Evolutionary conservation across 768 basidiomycete species (phyloP).

Genomic region (Rhizopogon roseolus): DNA sequence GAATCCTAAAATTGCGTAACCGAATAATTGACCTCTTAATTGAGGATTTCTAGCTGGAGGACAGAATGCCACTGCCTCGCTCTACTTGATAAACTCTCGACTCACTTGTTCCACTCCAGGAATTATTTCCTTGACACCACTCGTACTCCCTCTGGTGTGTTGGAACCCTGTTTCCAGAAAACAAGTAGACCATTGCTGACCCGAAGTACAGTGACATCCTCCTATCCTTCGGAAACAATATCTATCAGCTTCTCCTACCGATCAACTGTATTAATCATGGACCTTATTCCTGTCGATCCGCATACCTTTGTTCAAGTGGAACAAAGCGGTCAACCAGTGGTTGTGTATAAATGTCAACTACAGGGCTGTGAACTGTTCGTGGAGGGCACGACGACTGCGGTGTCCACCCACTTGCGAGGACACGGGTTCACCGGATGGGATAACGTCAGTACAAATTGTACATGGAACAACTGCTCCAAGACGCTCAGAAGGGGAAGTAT

Average conservation of each 20-base stretch:
- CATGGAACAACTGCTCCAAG: not conserved
- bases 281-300: not conserved
- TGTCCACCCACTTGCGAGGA: constrained; percentile 2
- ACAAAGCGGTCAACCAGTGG: not conserved
- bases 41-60: too few species aligned
- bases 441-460: not conserved
- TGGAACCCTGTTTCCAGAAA: too few species aligned
- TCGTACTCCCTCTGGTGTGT: too few species aligned
- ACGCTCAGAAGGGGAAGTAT: not conserved
- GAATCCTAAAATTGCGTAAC: too few species aligned
- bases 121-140: not conserved
- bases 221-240: too few species aligned
- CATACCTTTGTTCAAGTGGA: not conserved
- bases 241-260: too few species aligned
- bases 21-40: too few species aligned
- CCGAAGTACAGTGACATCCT: too few species aligned
- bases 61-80: not conserved
- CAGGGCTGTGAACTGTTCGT: not conserved
- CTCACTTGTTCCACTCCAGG: not conserved
- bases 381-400: not conserved
- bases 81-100: not conserved
- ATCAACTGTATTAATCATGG: too few species aligned
- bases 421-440: not conserved
- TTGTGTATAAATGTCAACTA: not conserved
- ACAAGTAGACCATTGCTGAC: too few species aligned